These are phyloP conservation scores for Botryosphaeria dothidea DNA, from an alignment of 2,329 filamentous ascomycete genomes.

Conservation along the genomic window DNA sequence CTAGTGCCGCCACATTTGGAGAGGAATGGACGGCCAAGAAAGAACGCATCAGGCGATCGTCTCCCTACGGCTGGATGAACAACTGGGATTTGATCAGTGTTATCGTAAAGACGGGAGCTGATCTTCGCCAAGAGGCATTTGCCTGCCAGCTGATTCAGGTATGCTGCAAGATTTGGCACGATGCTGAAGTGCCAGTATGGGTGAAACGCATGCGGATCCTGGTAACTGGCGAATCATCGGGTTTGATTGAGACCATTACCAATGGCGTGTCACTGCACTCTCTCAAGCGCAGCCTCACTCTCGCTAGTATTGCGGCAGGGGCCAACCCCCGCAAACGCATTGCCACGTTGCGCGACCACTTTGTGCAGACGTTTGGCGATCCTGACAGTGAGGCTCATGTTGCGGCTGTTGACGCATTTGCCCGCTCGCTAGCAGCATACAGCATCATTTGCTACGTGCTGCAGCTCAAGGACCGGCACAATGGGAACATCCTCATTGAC, in stretches of 20 bases:
- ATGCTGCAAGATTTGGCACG: slow-evolving; percentile 79
- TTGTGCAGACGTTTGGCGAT: slow-evolving; percentile 74
- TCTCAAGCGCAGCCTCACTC: slow-evolving; percentile 76
- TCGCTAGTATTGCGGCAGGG: slow-evolving; percentile 71
- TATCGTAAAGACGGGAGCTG: slow-evolving; percentile 83
- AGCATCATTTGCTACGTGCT: slow-evolving; percentile 82
- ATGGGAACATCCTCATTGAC: slow-evolving; percentile 83
- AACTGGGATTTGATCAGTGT: slow-evolving; percentile 87
- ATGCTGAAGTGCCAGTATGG: slow-evolving; percentile 77
- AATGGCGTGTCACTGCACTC: slow-evolving; percentile 87
- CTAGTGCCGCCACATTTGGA: slow-evolving; percentile 81
- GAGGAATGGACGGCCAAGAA: slow-evolving; percentile 85
- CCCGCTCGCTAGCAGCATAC: slow-evolving; percentile 79
- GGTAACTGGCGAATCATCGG: slow-evolving; percentile 81
- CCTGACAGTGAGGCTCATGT: slow-evolving; percentile 68
- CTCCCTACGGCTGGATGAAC: slow-evolving; percentile 85
- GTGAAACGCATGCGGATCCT: slow-evolving; percentile 85
- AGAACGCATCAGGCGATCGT: slow-evolving; percentile 79
- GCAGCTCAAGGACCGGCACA: slow-evolving; percentile 83
- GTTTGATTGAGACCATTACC: slow-evolving; percentile 83
- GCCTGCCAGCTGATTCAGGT: slow-evolving; percentile 82
- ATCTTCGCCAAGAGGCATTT: slow-evolving; percentile 82
- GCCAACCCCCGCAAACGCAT: slow-evolving; percentile 74
- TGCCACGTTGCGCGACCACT: slow-evolving; percentile 79
- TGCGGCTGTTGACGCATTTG: slow-evolving; percentile 75